Evolutionary conservation across 345 rosid species (phyloP).

Genomic region (Citrus hindsii): DNA sequence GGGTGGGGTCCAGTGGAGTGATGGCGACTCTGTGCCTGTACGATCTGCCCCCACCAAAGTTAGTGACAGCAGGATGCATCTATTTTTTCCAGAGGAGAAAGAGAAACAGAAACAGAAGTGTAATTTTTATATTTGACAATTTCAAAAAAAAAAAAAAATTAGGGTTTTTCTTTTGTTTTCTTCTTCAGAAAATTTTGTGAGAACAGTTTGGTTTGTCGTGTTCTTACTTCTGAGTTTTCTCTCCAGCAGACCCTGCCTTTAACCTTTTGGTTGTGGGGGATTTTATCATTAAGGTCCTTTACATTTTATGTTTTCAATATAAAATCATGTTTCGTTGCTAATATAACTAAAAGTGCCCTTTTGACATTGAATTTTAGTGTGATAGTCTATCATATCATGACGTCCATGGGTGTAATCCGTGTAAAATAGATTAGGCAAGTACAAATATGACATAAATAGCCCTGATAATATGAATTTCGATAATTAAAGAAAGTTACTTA

Average conservation of each 20-base stretch:
- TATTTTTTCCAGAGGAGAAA: neutral
- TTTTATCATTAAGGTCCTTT: neutral
- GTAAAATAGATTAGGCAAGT: too few relatives aligned
- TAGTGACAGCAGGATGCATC: neutral
- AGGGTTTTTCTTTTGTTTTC: neutral
- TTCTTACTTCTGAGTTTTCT: neutral
- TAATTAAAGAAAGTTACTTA: too few relatives aligned
- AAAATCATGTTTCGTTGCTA: neutral
- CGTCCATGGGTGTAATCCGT: neutral
- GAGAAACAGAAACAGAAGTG: neutral
- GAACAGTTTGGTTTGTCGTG: neutral
- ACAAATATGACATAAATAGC: too few relatives aligned
- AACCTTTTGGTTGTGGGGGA: neutral
- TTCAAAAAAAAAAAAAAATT: neutral
- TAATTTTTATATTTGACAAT: too few relatives aligned
- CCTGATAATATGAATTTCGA: too few relatives aligned
- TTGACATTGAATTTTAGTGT: neutral
- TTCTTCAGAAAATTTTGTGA: neutral
- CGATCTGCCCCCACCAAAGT: slow-evolving; percentile 15
- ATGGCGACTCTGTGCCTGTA: slow-evolving; percentile 9
- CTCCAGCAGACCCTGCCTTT: neutral
- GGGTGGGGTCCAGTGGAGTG: neutral
- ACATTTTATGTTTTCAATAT: neutral
- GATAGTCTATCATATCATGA: neutral
- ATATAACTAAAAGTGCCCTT: neutral